Conservation (phyloP, 2,329 filamentous ascomycete species). For the Periglandula ipomoeae region DNA sequence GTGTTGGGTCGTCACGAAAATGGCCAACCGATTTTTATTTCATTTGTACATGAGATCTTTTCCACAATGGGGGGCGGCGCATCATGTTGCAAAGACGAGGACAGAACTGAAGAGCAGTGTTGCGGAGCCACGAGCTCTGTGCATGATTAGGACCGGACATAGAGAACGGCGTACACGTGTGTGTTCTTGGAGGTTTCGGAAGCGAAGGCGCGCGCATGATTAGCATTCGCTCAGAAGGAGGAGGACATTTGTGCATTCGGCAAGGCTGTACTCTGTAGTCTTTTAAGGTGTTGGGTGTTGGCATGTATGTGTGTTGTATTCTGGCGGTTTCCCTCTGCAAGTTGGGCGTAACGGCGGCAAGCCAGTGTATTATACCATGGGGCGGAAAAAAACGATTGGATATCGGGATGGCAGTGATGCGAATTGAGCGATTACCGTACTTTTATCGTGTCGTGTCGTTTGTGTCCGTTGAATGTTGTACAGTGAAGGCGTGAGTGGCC, state of each 20-base stretch:
- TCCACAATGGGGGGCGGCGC: background rate
- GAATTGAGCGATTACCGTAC: no score
- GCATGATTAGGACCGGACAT: background rate
- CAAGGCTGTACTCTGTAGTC: no score
- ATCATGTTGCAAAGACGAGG: background rate
- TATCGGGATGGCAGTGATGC: background rate
- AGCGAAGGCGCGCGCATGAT: no score
- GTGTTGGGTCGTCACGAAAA: background rate
- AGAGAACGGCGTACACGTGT: constrained; percentile 2
- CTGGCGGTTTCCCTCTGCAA: background rate
- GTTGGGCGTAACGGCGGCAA: background rate
- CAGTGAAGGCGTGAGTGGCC: background rate
- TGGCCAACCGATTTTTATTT: background rate
- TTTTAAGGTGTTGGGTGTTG: no score
- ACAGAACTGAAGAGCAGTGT: background rate
- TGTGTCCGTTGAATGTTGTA: background rate
- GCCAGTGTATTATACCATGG: background rate
- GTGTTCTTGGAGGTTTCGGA: background rate
- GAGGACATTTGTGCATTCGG: no score
- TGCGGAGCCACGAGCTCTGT: background rate
- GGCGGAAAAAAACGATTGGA: background rate
- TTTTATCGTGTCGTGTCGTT: no score
- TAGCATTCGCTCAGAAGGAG: background rate
- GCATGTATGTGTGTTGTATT: background rate
- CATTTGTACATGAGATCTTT: constrained; percentile 1